Evolutionary conservation across 1,284 basidiomycete genomes (phyloP).

Genomic region (Malassezia sympodialis): DNA sequence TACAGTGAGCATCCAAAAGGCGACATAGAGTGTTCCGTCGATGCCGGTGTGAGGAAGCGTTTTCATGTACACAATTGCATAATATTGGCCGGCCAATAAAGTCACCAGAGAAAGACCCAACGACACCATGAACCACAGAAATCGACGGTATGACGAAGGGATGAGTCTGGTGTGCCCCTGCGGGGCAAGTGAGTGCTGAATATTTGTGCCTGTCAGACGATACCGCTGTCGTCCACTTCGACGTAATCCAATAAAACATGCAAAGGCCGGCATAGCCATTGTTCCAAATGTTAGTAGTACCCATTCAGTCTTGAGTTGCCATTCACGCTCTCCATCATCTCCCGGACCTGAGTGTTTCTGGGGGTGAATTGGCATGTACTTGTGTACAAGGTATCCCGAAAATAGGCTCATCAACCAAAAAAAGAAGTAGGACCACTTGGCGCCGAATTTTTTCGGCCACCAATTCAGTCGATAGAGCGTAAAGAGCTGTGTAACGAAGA

Average conservation of each 20-base stretch:
- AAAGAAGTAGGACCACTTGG: constrained; percentile 51
- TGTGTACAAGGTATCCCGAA: constrained; percentile 51
- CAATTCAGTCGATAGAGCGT: constrained; percentile 52
- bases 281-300: constrained; percentile 54
- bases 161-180: constrained; percentile 51
- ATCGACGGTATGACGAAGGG: constrained; percentile 54
- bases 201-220: constrained; percentile 46
- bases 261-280: constrained; percentile 54
- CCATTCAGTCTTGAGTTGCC: constrained; percentile 56
- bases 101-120: constrained; percentile 54
- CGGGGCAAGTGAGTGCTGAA: constrained; percentile 51
- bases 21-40: constrained; percentile 55
- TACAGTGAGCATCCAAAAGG: constrained; percentile 54
- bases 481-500: constrained; percentile 56
- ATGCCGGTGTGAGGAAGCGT: constrained; percentile 55
- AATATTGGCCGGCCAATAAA: constrained; percentile 55
- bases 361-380: constrained; percentile 23
- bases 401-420: constrained; percentile 52
- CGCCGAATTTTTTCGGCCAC: constrained; percentile 52
- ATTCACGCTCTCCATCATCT: constrained; percentile 44
- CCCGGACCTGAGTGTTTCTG: not conserved
- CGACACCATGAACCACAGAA: constrained; percentile 55
- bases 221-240: constrained; percentile 43
- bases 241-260: constrained; percentile 39
- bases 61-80: constrained; percentile 53